phyloP scores from a whole-genome alignment of 176 grass and related monocot species.

The Calamus simplicifolius region DNA sequence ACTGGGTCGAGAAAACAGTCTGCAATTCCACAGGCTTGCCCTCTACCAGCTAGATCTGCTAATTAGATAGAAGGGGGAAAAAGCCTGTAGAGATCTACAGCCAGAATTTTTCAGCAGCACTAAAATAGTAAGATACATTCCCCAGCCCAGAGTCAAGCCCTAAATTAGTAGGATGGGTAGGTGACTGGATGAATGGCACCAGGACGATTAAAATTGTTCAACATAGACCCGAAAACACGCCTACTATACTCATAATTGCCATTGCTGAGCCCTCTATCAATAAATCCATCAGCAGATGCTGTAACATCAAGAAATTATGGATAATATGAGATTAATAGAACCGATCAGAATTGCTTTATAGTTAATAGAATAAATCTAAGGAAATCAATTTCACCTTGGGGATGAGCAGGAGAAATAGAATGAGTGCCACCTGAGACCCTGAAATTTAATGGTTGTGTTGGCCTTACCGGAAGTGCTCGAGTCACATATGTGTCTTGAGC shows the following conservation, averaged over 20 bases:
- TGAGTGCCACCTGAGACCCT: conserved; percentile 23
- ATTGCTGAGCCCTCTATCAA: conserved; percentile 39
- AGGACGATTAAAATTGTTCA: conserved; percentile 48
- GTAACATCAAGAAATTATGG: conserved; percentile 26
- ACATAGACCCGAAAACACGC: conserved; percentile 56
- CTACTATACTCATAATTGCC: conserved; percentile 69
- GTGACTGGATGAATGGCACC: conserved; percentile 33
- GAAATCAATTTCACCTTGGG: conserved; percentile 33
- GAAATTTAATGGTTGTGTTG: conserved; percentile 21
- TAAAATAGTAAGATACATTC: too few relatives aligned
- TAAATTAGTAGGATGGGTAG: conserved; percentile 36
- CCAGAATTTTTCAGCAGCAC: too few relatives aligned
- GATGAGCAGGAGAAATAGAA: conserved; percentile 31
- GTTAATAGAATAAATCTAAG: conserved; percentile 21
- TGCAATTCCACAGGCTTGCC: too few relatives aligned
- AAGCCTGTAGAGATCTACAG: too few relatives aligned
- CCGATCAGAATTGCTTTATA: conserved; percentile 4
- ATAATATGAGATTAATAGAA: conserved; percentile 16
- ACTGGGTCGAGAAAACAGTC: too few relatives aligned
- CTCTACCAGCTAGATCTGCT: too few relatives aligned
- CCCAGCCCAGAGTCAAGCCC: background rate
- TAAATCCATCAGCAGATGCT: conserved; percentile 48
- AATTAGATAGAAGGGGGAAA: too few relatives aligned
- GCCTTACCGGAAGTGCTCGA: background rate
- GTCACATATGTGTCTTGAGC: conserved; percentile 29